These are phyloP conservation scores for Lasiosphaeria miniovina DNA, from an alignment of 495 filamentous ascomycete genomes.

Conservation along the genomic window DNA sequence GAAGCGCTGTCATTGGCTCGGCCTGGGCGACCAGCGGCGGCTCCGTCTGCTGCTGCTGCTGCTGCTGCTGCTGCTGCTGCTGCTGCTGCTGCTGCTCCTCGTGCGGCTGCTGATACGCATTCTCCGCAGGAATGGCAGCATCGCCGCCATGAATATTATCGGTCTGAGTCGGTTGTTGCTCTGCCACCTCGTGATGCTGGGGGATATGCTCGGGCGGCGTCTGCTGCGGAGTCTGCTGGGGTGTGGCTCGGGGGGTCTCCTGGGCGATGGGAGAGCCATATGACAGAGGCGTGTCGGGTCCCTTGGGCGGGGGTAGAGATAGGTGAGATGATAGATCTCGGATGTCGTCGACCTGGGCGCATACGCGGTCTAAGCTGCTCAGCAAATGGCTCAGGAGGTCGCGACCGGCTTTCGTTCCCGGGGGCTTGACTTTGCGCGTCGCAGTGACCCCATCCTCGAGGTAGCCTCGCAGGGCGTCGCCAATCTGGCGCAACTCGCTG, in stretches of 20 bases:
- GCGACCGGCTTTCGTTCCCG: conserved; percentile 24
- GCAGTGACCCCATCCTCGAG: conserved; percentile 18
- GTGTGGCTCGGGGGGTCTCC: background rate
- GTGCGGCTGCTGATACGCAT: too few species aligned
- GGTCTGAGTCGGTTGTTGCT: too few species aligned
- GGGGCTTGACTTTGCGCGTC: conserved; percentile 28
- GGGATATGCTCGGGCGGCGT: background rate
- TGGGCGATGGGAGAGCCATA: conserved; percentile 10
- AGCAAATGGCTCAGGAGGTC: conserved; percentile 25
- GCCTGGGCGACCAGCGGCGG: too few species aligned
- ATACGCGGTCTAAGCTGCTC: conserved; percentile 24
- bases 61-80: too few species aligned
- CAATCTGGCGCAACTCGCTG: conserved; percentile 25
- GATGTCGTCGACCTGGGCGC: conserved; percentile 12
- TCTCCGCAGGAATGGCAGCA: too few species aligned
- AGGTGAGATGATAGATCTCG: conserved; percentile 13
- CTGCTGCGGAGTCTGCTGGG: background rate
- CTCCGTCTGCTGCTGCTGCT: too few species aligned
- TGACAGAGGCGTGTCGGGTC: conserved; percentile 23
- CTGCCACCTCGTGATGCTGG: too few species aligned
- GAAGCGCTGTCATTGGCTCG: too few species aligned
- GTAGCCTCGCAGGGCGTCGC: conserved; percentile 24
- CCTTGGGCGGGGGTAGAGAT: conserved; percentile 6
- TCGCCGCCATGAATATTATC: too few species aligned
- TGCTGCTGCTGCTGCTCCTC: too few species aligned